Evolutionary conservation across 2,329 filamentous ascomycete species (phyloP).

Genomic region (Sporothrix humicola): DNA sequence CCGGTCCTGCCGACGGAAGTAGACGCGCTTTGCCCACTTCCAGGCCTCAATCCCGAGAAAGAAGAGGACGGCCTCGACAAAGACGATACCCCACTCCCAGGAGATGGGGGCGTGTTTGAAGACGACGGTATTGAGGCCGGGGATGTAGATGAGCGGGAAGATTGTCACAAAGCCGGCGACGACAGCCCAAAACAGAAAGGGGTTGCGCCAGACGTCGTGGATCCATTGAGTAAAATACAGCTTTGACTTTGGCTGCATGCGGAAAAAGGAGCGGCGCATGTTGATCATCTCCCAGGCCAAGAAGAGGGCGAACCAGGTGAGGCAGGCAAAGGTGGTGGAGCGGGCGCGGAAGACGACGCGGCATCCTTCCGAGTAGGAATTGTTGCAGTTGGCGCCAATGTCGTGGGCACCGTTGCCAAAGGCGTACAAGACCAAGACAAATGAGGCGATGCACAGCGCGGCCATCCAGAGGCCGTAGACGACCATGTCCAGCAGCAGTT

Average conservation of each 20-base stretch:
- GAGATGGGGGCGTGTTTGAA: constrained; percentile 74
- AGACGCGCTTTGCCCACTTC: constrained; percentile 69
- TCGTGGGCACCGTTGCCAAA: constrained; percentile 53
- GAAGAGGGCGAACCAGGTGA: constrained; percentile 76
- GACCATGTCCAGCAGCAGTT: constrained; percentile 78
- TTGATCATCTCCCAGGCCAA: constrained; percentile 80
- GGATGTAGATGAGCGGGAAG: constrained; percentile 73
- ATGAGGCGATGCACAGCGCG: constrained; percentile 67
- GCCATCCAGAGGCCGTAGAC: constrained; percentile 82
- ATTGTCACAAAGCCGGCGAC: constrained; percentile 64
- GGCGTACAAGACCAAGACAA: constrained; percentile 68
- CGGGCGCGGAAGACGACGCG: constrained; percentile 70
- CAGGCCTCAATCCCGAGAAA: constrained; percentile 71
- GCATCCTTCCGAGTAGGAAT: constrained; percentile 61
- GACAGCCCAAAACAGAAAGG: constrained; percentile 72
- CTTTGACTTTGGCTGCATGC: constrained; percentile 61
- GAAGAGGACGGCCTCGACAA: constrained; percentile 68
- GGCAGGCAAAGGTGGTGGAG: constrained; percentile 72
- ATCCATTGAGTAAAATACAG: constrained; percentile 56
- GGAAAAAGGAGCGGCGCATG: constrained; percentile 73
- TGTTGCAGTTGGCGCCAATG: constrained; percentile 69
- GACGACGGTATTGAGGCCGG: constrained; percentile 69
- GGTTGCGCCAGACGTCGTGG: constrained; percentile 70
- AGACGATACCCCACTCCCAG: constrained; percentile 76
- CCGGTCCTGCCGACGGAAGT: too few species aligned